Evolutionary conservation across 1,139 yeast genomes (phyloP).

Genomic region (Geotrichum candidum): DNA sequence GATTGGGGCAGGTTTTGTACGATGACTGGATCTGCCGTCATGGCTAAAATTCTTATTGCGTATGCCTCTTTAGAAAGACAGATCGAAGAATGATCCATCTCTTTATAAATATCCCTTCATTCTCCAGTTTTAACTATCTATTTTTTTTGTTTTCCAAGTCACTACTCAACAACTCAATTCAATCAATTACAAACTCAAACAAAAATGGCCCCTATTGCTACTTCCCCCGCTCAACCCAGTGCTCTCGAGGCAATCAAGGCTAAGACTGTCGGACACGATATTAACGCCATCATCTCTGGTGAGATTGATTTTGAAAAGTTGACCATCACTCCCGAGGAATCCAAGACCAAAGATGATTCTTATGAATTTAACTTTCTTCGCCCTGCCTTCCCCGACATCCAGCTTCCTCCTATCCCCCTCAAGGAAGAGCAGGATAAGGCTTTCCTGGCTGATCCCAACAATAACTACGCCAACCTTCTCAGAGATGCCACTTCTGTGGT

Average conservation of each 20-base stretch:
- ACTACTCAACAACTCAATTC: background rate
- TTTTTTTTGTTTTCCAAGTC: background rate
- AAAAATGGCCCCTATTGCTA: background rate
- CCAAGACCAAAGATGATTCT: conserved; percentile 7
- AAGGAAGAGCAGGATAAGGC: conserved; percentile 23
- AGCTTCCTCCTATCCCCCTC: conserved; percentile 24
- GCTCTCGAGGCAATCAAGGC: background rate
- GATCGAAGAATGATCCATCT: background rate
- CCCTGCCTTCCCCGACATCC: conserved; percentile 32
- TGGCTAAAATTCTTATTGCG: background rate
- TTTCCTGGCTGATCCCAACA: conserved; percentile 10
- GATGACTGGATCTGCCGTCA: background rate
- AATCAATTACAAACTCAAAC: background rate
- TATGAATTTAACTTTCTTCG: conserved; percentile 30
- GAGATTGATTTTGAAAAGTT: background rate
- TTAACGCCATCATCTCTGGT: background rate
- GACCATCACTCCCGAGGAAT: conserved; percentile 3
- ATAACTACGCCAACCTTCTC: conserved; percentile 44
- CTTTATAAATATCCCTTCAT: background rate
- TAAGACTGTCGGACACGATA: background rate
- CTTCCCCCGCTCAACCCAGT: background rate
- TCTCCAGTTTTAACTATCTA: background rate
- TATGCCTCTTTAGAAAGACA: background rate
- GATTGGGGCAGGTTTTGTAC: background rate
- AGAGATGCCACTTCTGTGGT: conserved; percentile 38